These are phyloP conservation scores for Pseudozyma tsukubaensis DNA, from an alignment of 1,284 basidiomycete genomes.

Conservation along the genomic window DNA sequence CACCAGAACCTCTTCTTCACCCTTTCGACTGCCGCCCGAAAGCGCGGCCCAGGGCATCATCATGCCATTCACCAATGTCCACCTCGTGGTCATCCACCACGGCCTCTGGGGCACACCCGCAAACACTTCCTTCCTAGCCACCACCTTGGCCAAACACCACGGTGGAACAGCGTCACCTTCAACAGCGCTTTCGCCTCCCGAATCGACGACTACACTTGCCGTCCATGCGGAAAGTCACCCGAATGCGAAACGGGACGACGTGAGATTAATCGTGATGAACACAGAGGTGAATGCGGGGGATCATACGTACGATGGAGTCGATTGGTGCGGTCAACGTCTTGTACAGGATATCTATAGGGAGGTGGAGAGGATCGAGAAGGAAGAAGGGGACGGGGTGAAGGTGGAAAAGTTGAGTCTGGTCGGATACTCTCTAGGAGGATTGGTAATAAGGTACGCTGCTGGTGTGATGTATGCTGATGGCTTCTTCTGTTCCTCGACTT, in stretches of 20 bases:
- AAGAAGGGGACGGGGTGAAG: slow-evolving; percentile 22
- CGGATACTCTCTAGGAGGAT: slow-evolving; percentile 81
- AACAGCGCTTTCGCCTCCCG: slow-evolving; percentile 12
- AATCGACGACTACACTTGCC: slow-evolving; percentile 20
- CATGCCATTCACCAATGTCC: slow-evolving; percentile 63
- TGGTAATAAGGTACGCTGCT: slow-evolving; percentile 81
- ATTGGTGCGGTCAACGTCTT: slow-evolving; percentile 79
- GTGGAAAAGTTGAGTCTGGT: slow-evolving; percentile 43
- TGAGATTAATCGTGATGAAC: slow-evolving; percentile 72
- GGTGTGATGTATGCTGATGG: slow-evolving; percentile 76
- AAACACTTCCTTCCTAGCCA: slow-evolving; percentile 72
- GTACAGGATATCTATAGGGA: slow-evolving; percentile 73
- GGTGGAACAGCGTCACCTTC: slow-evolving; percentile 26
- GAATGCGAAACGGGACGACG: slow-evolving; percentile 12
- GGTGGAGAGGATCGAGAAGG: slow-evolving; percentile 28
- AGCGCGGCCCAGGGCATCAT: too few species aligned
- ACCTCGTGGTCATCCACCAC: slow-evolving; percentile 80
- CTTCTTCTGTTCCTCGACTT: slow-evolving; percentile 32
- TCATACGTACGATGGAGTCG: slow-evolving; percentile 79
- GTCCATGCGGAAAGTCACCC: slow-evolving; percentile 18
- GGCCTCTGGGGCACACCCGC: slow-evolving; percentile 84
- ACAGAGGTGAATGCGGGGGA: slow-evolving; percentile 74
- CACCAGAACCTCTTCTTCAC: too few species aligned
- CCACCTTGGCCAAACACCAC: slow-evolving; percentile 69
- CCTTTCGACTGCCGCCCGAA: too few species aligned